Evolutionary conservation across 2,329 filamentous ascomycete species (phyloP), one percentile per base, ranked within the genome.

Genomic region (Simplicillium sp.): DNA sequence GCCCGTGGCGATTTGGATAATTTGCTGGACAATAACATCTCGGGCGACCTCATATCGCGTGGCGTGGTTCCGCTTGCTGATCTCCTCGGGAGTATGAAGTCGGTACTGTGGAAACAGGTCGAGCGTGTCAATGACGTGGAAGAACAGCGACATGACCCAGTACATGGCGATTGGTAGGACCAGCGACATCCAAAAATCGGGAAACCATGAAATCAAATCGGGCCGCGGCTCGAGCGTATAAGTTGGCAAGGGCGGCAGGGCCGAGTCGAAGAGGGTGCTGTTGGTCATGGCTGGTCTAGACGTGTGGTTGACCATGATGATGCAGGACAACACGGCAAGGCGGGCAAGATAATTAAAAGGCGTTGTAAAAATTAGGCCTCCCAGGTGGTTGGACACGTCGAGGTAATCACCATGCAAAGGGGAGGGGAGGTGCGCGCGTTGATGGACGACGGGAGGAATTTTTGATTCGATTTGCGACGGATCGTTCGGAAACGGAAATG

Each of bases 21-120:
- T 60, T 59, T 98, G 92, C 65, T 98, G 90, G 44, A 97, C 58
- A 41, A 97, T 66, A 50, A 97, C 90, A 68, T 97, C 90, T 59
- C 86, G 82, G 47, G 90, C 78, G 3, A 95, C 88, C 54, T 96
- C 83, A 65, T 77, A 86, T 47, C 87, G 79, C 36, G 84, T 77
- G 40, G 87, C 90, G 55, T 87, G 87, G 63, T 96, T 96, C 53
- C 89, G 79, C 61, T 87, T 86, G 29, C 81, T 60, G 47, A 97
- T 84, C 63, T 97, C 90, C 39, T 87, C 88, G 12, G 92, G 92
- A 0, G 92, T 97, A 65, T 98, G 92, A 34, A 98, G 73, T 47
- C 92, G 84, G 65, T 97, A 96, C 54, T 94, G 79, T 14, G 89
- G 82, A 60, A 90, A 94, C 31, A 90, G 67, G 60, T 96, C 87